Conservation (phyloP, 2,329 filamentous ascomycete species). For the Paecilomyces niveus region DNA sequence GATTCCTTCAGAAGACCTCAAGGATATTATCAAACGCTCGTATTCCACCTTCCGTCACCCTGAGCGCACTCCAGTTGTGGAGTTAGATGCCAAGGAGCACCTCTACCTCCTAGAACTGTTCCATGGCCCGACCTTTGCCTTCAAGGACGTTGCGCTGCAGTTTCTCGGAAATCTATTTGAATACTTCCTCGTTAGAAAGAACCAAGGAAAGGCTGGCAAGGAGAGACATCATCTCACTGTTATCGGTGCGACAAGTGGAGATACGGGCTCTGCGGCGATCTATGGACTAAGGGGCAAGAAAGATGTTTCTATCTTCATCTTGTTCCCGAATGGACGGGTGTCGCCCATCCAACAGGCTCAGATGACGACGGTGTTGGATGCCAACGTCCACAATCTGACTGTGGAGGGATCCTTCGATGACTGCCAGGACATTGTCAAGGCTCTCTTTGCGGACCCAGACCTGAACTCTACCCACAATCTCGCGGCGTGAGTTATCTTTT, state of each 20-base stretch:
- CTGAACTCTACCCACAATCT: slow-evolving; percentile 78
- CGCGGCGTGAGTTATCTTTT: slow-evolving; percentile 47
- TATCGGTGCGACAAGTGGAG: slow-evolving; percentile 78
- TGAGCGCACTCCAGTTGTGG: slow-evolving; percentile 70
- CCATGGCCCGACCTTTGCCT: slow-evolving; percentile 90
- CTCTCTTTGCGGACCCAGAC: slow-evolving; percentile 77
- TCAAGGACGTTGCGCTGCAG: slow-evolving; percentile 91
- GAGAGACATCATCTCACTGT: slow-evolving; percentile 76
- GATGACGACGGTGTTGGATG: slow-evolving; percentile 89
- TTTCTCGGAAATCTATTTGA: slow-evolving; percentile 86
- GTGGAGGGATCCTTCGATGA: slow-evolving; percentile 92
- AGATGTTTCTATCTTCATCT: slow-evolving; percentile 92
- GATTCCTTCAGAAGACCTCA: slow-evolving; percentile 73
- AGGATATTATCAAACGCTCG: slow-evolving; percentile 72
- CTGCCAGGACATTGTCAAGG: slow-evolving; percentile 94
- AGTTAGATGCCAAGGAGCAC: slow-evolving; percentile 64
- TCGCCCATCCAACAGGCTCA: slow-evolving; percentile 90
- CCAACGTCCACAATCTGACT: slow-evolving; percentile 86
- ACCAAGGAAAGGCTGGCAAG: slow-evolving; percentile 36
- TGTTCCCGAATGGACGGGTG: slow-evolving; percentile 85
- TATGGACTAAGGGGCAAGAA: slow-evolving; percentile 93
- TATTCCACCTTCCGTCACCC: slow-evolving; percentile 82
- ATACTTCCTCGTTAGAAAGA: slow-evolving; percentile 40
- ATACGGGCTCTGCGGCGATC: slow-evolving; percentile 88
- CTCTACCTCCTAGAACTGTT: slow-evolving; percentile 89